These are phyloP conservation scores for Aspergillus ustus DNA, from an alignment of 2,329 filamentous ascomycete genomes.

Conservation along the genomic window DNA sequence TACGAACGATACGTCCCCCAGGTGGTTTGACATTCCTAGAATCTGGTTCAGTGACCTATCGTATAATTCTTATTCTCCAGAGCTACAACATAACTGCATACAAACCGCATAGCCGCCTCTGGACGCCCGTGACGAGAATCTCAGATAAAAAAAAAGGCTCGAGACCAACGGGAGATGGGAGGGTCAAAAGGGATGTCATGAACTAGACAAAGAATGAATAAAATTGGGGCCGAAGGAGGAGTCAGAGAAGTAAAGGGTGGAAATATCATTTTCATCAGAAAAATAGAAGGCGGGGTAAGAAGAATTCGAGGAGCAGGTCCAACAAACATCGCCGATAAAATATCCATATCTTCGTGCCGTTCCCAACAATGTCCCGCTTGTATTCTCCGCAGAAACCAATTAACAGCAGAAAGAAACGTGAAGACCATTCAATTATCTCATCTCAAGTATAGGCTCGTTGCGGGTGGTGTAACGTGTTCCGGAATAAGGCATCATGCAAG, in stretches of 20 bases:
- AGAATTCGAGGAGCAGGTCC: constrained; percentile 27
- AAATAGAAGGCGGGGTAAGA: constrained; percentile 27
- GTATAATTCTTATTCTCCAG: constrained; percentile 1
- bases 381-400: constrained; percentile 40
- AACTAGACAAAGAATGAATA: not conserved
- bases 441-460: constrained; percentile 44
- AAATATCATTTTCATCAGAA: constrained; percentile 27
- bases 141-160: not conserved
- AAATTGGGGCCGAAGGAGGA: not conserved
- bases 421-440: constrained; percentile 45
- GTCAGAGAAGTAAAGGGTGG: not conserved
- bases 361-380: constrained; percentile 38
- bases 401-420: constrained; percentile 43
- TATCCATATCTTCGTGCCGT: constrained; percentile 31
- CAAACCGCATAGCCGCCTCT: constrained; percentile 13
- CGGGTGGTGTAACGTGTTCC: constrained; percentile 34
- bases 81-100: constrained; percentile 15
- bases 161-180: not conserved
- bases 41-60: not conserved
- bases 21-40: not conserved
- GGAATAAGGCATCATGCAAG: constrained; percentile 17
- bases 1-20: not conserved
- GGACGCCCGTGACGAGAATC: constrained; percentile 11
- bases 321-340: constrained; percentile 31
- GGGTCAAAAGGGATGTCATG: not conserved